Percentiles rank a stretch among this genome's conserved stretches.
phyloP scores from a whole-genome alignment of 345 rosid species.

The Diplotaxis tenuifolia region DNA sequence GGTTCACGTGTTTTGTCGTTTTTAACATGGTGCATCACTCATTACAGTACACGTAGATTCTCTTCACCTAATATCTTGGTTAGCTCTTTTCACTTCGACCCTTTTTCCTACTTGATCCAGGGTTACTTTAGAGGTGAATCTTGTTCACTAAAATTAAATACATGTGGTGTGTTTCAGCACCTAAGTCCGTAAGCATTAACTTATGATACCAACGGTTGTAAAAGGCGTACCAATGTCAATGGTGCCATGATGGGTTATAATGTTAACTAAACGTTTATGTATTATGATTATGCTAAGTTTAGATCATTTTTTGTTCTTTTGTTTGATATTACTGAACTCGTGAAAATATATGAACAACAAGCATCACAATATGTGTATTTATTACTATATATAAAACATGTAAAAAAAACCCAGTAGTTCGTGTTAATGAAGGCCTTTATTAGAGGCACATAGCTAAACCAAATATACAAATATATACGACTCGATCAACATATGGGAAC shows the following conservation, averaged over 20 bases:
- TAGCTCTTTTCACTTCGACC: background rate
- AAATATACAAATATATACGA: slow-evolving; percentile 4
- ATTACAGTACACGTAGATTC: background rate
- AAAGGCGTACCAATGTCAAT: background rate
- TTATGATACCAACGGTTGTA: background rate
- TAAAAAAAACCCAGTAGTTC: background rate
- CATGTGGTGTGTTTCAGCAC: background rate
- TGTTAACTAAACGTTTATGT: background rate
- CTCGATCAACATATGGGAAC: slow-evolving; percentile 16
- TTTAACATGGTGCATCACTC: slow-evolving; percentile 13
- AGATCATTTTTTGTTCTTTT: background rate
- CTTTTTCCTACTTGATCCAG: background rate
- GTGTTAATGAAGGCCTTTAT: background rate
- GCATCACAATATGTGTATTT: background rate
- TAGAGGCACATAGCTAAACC: background rate
- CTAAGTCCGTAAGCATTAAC: background rate
- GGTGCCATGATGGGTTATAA: background rate
- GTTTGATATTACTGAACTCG: background rate
- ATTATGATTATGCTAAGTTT: background rate
- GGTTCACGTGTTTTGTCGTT: slow-evolving; percentile 31
- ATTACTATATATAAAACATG: background rate
- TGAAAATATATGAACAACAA: background rate
- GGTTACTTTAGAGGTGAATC: background rate
- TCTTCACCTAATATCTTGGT: slow-evolving; percentile 19
- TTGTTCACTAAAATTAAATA: background rate